Base-by-base conservation (phyloP, 2,329 filamentous ascomycete species). In the Calcarisporium arbuscula region DNA sequence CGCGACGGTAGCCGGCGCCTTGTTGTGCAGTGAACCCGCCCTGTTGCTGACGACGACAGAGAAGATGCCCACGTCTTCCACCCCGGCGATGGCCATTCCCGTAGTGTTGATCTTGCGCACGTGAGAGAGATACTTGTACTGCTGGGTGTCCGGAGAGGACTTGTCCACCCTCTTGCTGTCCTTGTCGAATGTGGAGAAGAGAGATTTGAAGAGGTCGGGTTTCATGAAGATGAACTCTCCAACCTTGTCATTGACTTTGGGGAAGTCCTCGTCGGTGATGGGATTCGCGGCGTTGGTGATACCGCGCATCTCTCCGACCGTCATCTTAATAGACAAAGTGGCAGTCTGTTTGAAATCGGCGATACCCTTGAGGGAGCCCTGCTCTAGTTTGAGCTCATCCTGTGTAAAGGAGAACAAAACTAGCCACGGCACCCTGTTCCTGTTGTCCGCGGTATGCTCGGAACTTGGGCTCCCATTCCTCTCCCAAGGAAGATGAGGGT, bases 401-500 rank as follows among this genome's bases (percentile, higher is more conserved):
- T 40, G 33, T 3, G 40, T 21, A 4, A 51, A 50, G 0, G 63
- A 12, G 0, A 57, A 29, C 1, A 67, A 20, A 2, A 51, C 58
- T 3, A 70, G 43, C 66, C 66, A 70, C 0, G 65, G 64, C 7
- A 60, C 52, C 0, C 38, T 28, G 32, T 53, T 58, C 17, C 22
- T 27, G 16, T 27, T n/a, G 6, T 34, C 14, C n/a, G 20, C 16
- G 18, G 20, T 29, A 5, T 22, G 19, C 34, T 28, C 34, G 8
- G 32, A 11, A 28, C 28, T 40, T 1, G 36, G 36, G 14, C 46
- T 57, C 1, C 40, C 54, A 1, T 43, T 12, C 1, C 62, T 39
- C 41, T 64, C 60, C 67, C 67, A 70, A 0, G 65, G 66, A 2
- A 68, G 40, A 35, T 59, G 52, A 0, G 64, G 58, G 38, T 69